phyloP scores from a whole-genome alignment of 2,329 filamentous ascomycete genomes.

The Pestalotiopsis sp. region DNA sequence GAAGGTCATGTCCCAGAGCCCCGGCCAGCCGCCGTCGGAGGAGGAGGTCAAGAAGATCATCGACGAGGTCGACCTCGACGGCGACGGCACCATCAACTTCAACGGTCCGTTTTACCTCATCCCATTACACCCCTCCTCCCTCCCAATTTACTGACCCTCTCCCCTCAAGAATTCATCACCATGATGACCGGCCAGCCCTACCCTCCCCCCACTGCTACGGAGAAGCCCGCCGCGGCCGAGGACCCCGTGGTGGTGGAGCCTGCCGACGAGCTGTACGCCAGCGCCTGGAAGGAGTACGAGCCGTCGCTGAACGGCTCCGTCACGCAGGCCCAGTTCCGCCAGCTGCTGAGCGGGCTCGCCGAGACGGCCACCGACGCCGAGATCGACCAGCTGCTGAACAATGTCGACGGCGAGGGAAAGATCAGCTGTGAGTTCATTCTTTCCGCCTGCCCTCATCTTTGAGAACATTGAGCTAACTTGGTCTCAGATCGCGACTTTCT shows the following conservation, averaged over 20 bases:
- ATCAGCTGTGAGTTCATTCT: conserved; percentile 33
- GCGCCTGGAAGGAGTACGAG: conserved; percentile 38
- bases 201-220: background rate
- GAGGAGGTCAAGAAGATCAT: conserved; percentile 40
- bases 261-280: conserved; percentile 24
- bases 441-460: background rate
- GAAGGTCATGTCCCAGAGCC: conserved; percentile 35
- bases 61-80: conserved; percentile 39
- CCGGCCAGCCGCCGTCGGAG: conserved; percentile 27
- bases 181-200: conserved; percentile 42
- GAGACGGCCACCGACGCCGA: conserved; percentile 35
- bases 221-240: conserved; percentile 31
- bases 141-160: background rate
- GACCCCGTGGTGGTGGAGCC: conserved; percentile 22
- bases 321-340: conserved; percentile 33
- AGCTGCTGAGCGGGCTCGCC: conserved; percentile 32
- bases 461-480: background rate
- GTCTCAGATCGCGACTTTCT: conserved; percentile 33
- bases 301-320: conserved; percentile 34
- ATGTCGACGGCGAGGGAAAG: conserved; percentile 35
- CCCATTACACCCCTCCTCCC: no score
- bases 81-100: conserved; percentile 40
- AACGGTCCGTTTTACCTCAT: conserved; percentile 26
- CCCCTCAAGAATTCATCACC: conserved; percentile 37
- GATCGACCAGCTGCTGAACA: conserved; percentile 34